A percentile compares a stretch with the other conserved stretches of the same genome.
Evolutionary conservation across 177 flowering plant genomes (phyloP).

Genomic region (Vitis hybrid): DNA sequence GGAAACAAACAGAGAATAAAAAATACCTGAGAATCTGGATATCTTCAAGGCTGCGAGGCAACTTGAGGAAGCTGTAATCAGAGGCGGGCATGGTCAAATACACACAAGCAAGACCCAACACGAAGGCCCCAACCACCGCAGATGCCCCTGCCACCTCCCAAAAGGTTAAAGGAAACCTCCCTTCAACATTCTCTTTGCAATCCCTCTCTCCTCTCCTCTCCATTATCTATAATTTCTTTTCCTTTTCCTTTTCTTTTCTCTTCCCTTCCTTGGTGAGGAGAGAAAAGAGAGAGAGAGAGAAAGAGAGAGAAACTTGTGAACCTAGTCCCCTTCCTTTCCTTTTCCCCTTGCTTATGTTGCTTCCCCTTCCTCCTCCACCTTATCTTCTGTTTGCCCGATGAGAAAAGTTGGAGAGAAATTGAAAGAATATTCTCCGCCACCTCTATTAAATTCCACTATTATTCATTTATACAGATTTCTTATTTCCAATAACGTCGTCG

Average conservation of each 20-base stretch:
- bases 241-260: neutral
- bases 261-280: neutral
- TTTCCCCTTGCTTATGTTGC: neutral
- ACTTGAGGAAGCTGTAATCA: constrained; percentile 89
- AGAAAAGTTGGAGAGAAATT: neutral
- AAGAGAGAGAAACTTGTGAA: neutral
- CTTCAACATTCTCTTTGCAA: neutral
- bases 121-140: constrained; percentile 51
- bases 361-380: neutral
- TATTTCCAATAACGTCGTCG: no score
- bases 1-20: neutral
- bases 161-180: constrained; percentile 45
- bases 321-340: neutral
- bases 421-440: no score
- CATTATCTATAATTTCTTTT: constrained; percentile 11
- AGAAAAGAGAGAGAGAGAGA: neutral
- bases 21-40: constrained; percentile 73
- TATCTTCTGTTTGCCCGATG: neutral
- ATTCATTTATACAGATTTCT: no score
- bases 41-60: constrained; percentile 80
- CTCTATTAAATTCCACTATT: no score
- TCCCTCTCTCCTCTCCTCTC: constrained; percentile 17
- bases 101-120: constrained; percentile 57
- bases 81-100: constrained; percentile 86
- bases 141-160: constrained; percentile 61